Base-by-base conservation (phyloP, 164 flowering plant species). In the Vitis labrusca region DNA sequence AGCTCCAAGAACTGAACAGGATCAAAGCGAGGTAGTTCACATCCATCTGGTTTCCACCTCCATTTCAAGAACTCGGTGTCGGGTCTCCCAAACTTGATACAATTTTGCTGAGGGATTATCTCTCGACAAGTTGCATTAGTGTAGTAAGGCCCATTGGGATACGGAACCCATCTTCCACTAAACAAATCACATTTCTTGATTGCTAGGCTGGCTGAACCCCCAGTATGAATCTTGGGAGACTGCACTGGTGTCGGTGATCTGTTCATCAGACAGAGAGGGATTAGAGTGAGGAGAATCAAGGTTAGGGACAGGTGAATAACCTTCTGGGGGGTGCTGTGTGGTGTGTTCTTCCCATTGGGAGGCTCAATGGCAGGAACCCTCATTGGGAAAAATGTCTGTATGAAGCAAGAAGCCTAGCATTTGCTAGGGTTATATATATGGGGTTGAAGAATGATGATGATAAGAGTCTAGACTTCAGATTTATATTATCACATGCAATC, bases 41-140 rank as follows among this genome's bases (percentile, higher is more conserved):
- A 79, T 4, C 50, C 80, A 37, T 82, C 68, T 8, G 85, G 85
- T 37, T 77, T 76, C 85, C 85, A 82, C 75, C 79, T 74, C 85
- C 85, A 82, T 12, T 72, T 71, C 75, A 72, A 30, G 77, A 69
- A 82, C 51, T 74, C 80, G 1, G 58, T 64, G 29, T 82, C 80
- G 2, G 80, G 78, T 47, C 82, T 76, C 56, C 85, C 85, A 44
- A 62, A 72, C 71, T 79, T 79, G 70, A 79, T 29, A 73, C 85
- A 82, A 69, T 82, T 82, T 5, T 76, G 82, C 69, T 81, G 73
- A 16, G 75, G 76, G 10, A 72, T 69, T 59, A 83, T 83, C 65
- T 55, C 53, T 30, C 37, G 37, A 59, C 84, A 81, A 1, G 81
- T 77, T 15, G 30, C 48, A 50, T 77, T 75, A 0, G 80, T 81